A percentile compares a stretch with the other conserved stretches of the same genome.
Conservation (phyloP, 1,284 basidiomycete species). For the Ceratobasidium theobromae region DNA sequence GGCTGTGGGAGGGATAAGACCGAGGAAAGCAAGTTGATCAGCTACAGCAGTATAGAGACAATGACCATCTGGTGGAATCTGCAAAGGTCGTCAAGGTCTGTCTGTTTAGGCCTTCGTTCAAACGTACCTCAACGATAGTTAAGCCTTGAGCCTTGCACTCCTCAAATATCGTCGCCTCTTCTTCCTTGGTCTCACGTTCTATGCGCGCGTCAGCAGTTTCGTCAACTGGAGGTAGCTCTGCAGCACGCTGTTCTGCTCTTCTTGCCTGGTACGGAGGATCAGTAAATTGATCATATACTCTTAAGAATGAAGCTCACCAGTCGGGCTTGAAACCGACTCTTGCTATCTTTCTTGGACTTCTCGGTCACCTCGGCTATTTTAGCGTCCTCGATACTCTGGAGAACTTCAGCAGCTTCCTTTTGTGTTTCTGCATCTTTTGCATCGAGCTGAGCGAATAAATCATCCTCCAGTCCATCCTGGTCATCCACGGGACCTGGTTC, state of each 20-base stretch:
- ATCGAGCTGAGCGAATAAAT: constrained; percentile 72
- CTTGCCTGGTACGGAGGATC: constrained; percentile 56
- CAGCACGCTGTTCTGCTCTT: constrained; percentile 70
- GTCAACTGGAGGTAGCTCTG: constrained; percentile 60
- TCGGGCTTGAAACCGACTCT: constrained; percentile 72
- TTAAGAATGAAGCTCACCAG: constrained; percentile 55
- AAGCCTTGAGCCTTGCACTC: constrained; percentile 70
- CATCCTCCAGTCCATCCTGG: constrained; percentile 65
- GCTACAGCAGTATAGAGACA: constrained; percentile 93
- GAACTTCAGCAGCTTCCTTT: constrained; percentile 53
- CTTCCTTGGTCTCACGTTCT: constrained; percentile 68
- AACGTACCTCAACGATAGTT: constrained; percentile 67
- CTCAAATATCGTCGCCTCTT: constrained; percentile 66
- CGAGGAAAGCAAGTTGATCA: constrained; percentile 76
- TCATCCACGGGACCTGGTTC: constrained; percentile 45
- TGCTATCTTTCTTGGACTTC: constrained; percentile 62
- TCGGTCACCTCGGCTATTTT: constrained; percentile 43
- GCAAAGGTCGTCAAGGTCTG: neutral
- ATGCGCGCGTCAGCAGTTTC: constrained; percentile 64
- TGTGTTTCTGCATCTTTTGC: constrained; percentile 55
- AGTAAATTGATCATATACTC: neutral
- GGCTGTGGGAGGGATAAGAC: constrained; percentile 56
- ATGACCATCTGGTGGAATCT: constrained; percentile 94
- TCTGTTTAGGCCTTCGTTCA: neutral
- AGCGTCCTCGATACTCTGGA: constrained; percentile 49